Evolutionary conservation across 768 basidiomycete species (phyloP).

Genomic region (Rhodotorula babjevae): DNA sequence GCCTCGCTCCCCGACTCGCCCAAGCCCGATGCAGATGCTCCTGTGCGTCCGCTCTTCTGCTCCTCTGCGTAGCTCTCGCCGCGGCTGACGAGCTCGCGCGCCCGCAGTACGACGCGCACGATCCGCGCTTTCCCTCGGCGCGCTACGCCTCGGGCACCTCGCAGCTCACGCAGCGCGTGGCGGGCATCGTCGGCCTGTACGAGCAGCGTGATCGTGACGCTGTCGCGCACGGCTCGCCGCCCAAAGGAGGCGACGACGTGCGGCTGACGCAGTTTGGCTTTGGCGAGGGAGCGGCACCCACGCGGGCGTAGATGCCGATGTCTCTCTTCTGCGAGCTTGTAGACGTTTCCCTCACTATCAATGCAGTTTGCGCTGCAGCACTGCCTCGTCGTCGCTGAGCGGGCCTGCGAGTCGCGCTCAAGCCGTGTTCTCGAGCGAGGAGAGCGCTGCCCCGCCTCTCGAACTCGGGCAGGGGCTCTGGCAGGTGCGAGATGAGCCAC

Average conservation of each 20-base stretch:
- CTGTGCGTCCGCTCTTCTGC: conserved; percentile 1
- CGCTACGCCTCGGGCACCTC: conserved; percentile 23
- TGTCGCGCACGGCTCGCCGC: too few relatives aligned
- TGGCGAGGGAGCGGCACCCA: not conserved
- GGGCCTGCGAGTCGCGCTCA: too few relatives aligned
- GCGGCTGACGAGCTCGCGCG: not conserved
- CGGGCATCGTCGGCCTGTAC: conserved; percentile 26
- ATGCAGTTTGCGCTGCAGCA: too few relatives aligned
- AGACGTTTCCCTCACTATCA: too few relatives aligned
- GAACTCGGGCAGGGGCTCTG: too few relatives aligned
- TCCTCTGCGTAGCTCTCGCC: not conserved
- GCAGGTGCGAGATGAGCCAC: too few relatives aligned
- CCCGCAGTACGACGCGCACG: conserved; percentile 13
- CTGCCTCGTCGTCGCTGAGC: too few relatives aligned
- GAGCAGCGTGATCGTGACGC: conserved; percentile 14
- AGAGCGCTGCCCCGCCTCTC: too few relatives aligned
- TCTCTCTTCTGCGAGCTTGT: too few relatives aligned
- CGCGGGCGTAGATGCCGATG: not conserved
- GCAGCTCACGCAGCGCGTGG: conserved; percentile 15
- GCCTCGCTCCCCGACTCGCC: conserved; percentile 3
- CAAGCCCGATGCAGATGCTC: conserved; percentile 2
- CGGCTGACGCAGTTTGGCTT: conserved; percentile 18
- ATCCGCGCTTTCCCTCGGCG: not conserved
- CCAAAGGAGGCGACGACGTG: not conserved
- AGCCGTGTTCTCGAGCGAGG: too few relatives aligned